Percentiles rank a stretch among this genome's conserved stretches.
Evolutionary conservation across 345 rosid genomes (phyloP).

Genomic region (Eutrema yunnanense): DNA sequence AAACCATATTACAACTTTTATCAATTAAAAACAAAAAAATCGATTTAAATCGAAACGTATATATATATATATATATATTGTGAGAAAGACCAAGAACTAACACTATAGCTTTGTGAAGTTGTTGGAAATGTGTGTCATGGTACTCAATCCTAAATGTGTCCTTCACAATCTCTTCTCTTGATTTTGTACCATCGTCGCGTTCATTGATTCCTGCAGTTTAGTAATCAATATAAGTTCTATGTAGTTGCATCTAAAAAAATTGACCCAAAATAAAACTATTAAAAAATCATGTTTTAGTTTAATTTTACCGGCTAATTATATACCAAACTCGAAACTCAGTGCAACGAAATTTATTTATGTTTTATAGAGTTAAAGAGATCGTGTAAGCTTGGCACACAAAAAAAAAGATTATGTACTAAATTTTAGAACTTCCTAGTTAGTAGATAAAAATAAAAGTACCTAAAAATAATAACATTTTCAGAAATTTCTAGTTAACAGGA

Average conservation of each 20-base stretch:
- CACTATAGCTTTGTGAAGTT: conserved; percentile 34
- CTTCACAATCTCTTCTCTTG: conserved; percentile 21
- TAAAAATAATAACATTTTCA: not conserved
- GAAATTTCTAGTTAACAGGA: not conserved
- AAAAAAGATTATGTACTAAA: not conserved
- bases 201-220: conserved; percentile 22
- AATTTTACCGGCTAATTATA: too few relatives aligned
- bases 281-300: not conserved
- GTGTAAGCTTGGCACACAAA: not conserved
- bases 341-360: too few relatives aligned
- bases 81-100: conserved; percentile 18
- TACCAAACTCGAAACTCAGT: too few relatives aligned
- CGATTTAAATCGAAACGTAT: not conserved
- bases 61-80: not conserved
- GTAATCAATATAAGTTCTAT: not conserved
- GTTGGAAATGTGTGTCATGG: conserved; percentile 20
- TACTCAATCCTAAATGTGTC: conserved; percentile 28
- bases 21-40: not conserved
- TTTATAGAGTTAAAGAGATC: not conserved
- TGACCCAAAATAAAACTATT: not conserved
- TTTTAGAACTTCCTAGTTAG: not conserved
- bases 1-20: not conserved
- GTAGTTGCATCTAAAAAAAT: not conserved
- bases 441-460: not conserved
- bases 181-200: conserved; percentile 16